A percentile compares a stretch with the other conserved stretches of the same genome.
Conservation (phyloP, 768 basidiomycete genomes). For the Chalciporus piperatus region DNA sequence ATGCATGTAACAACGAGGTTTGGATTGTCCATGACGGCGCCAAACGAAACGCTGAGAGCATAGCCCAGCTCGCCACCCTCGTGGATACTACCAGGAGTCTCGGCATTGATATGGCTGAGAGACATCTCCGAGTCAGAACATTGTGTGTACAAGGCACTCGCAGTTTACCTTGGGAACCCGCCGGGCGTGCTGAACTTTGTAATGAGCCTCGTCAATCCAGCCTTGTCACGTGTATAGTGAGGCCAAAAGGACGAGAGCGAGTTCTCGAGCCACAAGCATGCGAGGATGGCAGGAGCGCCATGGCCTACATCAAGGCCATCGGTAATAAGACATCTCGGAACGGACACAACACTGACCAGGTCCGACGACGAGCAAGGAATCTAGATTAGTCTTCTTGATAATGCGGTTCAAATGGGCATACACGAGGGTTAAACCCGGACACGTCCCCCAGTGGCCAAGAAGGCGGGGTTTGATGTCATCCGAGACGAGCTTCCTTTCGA, state of each 20-base stretch:
- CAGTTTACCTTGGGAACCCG: slow-evolving; percentile 72
- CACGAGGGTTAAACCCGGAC: slow-evolving; percentile 70
- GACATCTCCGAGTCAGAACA: not conserved
- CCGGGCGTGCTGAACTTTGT: slow-evolving; percentile 76
- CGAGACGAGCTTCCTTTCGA: slow-evolving; percentile 54
- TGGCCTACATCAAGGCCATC: slow-evolving; percentile 47
- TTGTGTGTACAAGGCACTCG: not conserved
- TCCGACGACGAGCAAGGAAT: slow-evolving; percentile 77
- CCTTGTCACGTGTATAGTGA: slow-evolving; percentile 51
- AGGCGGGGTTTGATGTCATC: slow-evolving; percentile 81
- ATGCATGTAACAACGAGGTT: slow-evolving; percentile 78
- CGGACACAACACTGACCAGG: slow-evolving; percentile 46
- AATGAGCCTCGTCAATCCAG: slow-evolving; percentile 67
- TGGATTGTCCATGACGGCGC: slow-evolving; percentile 89
- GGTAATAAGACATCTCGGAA: not conserved
- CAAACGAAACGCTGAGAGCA: slow-evolving; percentile 81
- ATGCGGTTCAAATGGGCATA: slow-evolving; percentile 71
- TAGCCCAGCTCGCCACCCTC: slow-evolving; percentile 93
- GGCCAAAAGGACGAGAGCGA: slow-evolving; percentile 60
- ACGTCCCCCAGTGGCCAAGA: slow-evolving; percentile 84
- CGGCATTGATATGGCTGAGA: slow-evolving; percentile 68
- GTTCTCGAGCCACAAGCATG: slow-evolving; percentile 84
- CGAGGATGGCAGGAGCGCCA: slow-evolving; percentile 84
- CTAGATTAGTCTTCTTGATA: slow-evolving; percentile 55
- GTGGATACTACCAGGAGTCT: slow-evolving; percentile 88